Evolutionary conservation across 768 basidiomycete genomes (phyloP).

Genomic region (Amanita polypyramis): DNA sequence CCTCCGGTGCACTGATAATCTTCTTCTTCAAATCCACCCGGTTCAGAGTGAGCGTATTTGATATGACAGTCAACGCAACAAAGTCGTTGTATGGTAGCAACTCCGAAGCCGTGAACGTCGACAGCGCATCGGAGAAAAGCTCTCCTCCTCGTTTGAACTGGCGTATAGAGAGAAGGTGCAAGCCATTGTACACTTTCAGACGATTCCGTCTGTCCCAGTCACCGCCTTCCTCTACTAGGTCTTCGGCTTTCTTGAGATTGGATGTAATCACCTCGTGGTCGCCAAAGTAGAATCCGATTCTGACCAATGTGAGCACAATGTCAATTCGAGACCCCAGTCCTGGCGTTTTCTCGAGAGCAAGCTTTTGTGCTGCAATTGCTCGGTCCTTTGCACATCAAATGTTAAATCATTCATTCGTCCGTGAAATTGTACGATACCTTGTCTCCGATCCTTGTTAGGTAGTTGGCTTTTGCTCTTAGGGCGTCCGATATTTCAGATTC

Average conservation of each 20-base stretch:
- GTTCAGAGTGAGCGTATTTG: slow-evolving; percentile 65
- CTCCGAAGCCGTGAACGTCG: slow-evolving; percentile 92
- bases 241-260: slow-evolving; percentile 71
- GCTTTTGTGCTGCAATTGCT: slow-evolving; percentile 71
- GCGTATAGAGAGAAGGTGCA: slow-evolving; percentile 80
- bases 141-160: slow-evolving; percentile 84
- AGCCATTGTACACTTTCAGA: slow-evolving; percentile 89
- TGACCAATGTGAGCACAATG: slow-evolving; percentile 77
- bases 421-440: slow-evolving; percentile 35
- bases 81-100: slow-evolving; percentile 84
- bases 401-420: neutral
- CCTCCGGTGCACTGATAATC: slow-evolving; percentile 84
- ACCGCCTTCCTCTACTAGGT: slow-evolving; percentile 90
- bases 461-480: slow-evolving; percentile 73
- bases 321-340: slow-evolving; percentile 92
- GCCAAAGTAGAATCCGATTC: slow-evolving; percentile 85
- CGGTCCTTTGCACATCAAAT: slow-evolving; percentile 42
- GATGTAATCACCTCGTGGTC: slow-evolving; percentile 63
- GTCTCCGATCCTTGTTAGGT: slow-evolving; percentile 84
- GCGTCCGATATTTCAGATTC: slow-evolving; percentile 91
- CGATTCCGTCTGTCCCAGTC: slow-evolving; percentile 98
- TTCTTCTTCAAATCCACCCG: slow-evolving; percentile 89
- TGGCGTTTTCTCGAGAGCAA: slow-evolving; percentile 85
- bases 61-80: slow-evolving; percentile 74
- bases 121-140: slow-evolving; percentile 82